phyloP scores from a whole-genome alignment of 192 early-diverging fungal species.

The Funneliformis geosporum region DNA sequence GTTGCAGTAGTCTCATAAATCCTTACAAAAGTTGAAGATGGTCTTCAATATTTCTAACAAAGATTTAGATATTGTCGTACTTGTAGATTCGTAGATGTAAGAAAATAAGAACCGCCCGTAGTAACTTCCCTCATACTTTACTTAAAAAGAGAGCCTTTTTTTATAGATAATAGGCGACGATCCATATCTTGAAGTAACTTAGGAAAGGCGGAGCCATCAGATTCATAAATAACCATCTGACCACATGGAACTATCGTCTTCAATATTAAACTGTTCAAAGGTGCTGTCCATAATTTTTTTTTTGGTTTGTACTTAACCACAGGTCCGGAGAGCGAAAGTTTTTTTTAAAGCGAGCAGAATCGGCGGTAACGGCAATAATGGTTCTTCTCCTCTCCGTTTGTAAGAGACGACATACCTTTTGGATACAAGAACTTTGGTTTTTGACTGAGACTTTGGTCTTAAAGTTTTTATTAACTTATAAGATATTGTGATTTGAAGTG shows the following conservation, averaged over 20 bases:
- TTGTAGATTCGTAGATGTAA: neutral
- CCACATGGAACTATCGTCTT: neutral
- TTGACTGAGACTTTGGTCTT: neutral
- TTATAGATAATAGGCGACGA: neutral
- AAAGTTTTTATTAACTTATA: neutral
- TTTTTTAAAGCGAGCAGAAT: constrained; percentile 19
- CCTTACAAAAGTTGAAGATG: no score
- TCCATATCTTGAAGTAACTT: neutral
- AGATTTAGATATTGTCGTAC: neutral
- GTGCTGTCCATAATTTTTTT: neutral
- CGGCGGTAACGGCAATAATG: constrained; percentile 11
- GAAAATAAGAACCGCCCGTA: neutral
- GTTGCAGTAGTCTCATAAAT: neutral
- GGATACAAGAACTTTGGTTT: neutral
- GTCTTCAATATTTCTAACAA: neutral
- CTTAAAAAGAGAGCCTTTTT: neutral
- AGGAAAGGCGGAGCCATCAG: neutral
- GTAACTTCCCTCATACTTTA: neutral
- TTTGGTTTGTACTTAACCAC: neutral
- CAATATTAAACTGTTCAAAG: neutral
- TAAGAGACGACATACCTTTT: constrained; percentile 24
- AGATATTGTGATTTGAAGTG: neutral
- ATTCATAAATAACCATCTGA: neutral
- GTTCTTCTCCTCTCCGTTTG: constrained; percentile 23
- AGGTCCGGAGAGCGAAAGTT: neutral